Base-by-base conservation (phyloP, 2,329 filamentous ascomycete species). In the Celoporthe dispersa region DNA sequence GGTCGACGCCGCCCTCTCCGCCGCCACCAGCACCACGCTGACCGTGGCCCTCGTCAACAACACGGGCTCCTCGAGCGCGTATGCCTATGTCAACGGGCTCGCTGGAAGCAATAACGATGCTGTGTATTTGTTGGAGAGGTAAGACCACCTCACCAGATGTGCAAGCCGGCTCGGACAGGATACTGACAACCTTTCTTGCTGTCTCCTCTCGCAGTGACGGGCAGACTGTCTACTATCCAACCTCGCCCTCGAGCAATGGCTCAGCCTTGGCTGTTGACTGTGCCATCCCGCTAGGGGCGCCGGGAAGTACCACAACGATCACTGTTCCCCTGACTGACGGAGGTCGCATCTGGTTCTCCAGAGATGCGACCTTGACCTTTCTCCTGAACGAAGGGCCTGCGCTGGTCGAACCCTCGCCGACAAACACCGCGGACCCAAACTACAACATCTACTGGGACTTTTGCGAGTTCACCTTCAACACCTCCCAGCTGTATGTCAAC, bases 381-480 rank as follows among this genome's bases (percentile, higher is more conserved):
- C 82, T 88, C 16, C 79, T 94, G 66, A 94, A 94, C 78, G 90
- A 88, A 35, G 73, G 75, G 19, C 90, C 92, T 8, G 90, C 88
- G 1, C 84, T 94, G 19, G 92, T 94, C 59, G 92, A 94, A 80
- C 92, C 92, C 0, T 90, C 89, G 12, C 88, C 91, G 35, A 91
- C 87, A 41, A 94, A 94, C 78, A 78, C 84, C 0, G 78, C 84
- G 0, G 91, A 93, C 75, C 79, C 84, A 2, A 92, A 92, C 77
- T 88, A 89, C 76, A 81, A 85, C 48, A 80, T 86, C 61, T 80
- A 84, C 70, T 93, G 90, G 90, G 86, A 84, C 37, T 93, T 92
- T 76, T 88, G 85, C 80, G 91, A 93, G 79, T 90, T 92, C 75
- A 91, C 90, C 22, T 91, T 86, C 79, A 91, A 91, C 78, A 75